Evolutionary conservation across 1,284 basidiomycete species (phyloP), one percentile per base, ranked within the genome.

Genomic region (Boletus semigastroideus): DNA sequence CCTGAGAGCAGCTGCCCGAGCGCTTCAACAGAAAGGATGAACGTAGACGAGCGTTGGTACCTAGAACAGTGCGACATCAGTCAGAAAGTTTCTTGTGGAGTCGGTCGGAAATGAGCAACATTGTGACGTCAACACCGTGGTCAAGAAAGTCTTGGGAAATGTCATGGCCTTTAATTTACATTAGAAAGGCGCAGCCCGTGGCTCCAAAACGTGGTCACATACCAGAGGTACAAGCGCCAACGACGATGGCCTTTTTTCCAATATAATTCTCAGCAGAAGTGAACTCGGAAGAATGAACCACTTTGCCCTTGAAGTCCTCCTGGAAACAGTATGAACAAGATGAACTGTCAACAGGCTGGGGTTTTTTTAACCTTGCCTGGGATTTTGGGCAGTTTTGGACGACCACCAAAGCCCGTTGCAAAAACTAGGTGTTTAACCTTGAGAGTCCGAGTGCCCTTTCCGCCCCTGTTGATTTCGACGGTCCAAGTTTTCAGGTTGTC

Each of bases 161-260:
- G 13, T 69, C 66, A 8, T 58, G 60, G 13, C 43, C 64, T 68
- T 48, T 14, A 17, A 11, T 0, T 0, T 13, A 31, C 12, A 6
- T 67, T 12, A 59, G n/a, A 45, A 30, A 17, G 34, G 9, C 8
- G n/a, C 8, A 13, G 2, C 13, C 19, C 9, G 13, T 6, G 1
- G 14, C 19, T 43, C 37, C 8, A n/a, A 14, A 20, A 2, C 12
- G 22, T 30, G 9, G 4, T 5, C 19, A 52, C 52, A 14, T 52
- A 60, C 67, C 70, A 14, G 74, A 74, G 30, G 69, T 77, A 42
- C 74, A 74, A 40, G 74, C 70, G 36, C 77, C 77, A 2, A 80
- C 65, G 10, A 79, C 64, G 13, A 78, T 60, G 6, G 71, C 76
- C 49, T 70, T 70, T 58, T 77, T 78, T 4, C 74, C 75, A n/a